Evolutionary conservation across 1,284 basidiomycete species (phyloP).

Genomic region (Boletus hoseneyae): DNA sequence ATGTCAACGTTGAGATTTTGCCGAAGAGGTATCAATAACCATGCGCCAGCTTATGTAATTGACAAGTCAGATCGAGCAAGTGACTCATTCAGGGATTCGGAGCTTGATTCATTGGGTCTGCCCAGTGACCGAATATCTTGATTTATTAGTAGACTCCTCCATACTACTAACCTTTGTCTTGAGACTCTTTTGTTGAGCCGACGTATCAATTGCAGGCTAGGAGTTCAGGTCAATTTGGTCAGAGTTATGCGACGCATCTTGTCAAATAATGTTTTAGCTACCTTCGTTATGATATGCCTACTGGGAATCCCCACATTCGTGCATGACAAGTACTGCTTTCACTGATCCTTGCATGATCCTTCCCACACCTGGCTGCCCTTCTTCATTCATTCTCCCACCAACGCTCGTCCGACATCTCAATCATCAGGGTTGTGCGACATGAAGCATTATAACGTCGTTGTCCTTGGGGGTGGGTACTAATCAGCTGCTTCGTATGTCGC

Average conservation of each 20-base stretch:
- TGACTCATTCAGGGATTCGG: too few relatives aligned
- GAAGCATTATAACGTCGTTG: constrained; percentile 71
- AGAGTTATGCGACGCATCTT: neutral
- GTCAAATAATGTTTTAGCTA: neutral
- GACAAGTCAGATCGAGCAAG: too few relatives aligned
- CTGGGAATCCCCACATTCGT: constrained; percentile 4
- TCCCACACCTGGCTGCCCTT: constrained; percentile 24
- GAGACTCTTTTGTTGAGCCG: too few relatives aligned
- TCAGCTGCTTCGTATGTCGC: constrained; percentile 4
- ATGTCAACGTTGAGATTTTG: too few relatives aligned
- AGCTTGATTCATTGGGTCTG: too few relatives aligned
- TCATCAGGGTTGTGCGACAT: constrained; percentile 34
- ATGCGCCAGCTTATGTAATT: too few relatives aligned
- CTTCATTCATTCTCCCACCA: constrained; percentile 8
- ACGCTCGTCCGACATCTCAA: constrained; percentile 1
- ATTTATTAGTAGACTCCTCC: too few relatives aligned
- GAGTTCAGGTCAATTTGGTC: neutral
- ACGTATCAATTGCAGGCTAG: too few relatives aligned
- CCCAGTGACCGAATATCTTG: too few relatives aligned
- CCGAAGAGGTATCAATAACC: too few relatives aligned
- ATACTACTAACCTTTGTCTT: too few relatives aligned
- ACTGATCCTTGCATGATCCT: constrained; percentile 11
- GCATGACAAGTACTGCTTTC: constrained; percentile 16
- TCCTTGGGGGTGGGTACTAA: constrained; percentile 67
- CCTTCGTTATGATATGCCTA: neutral